Evolutionary conservation across 192 early-diverging fungal genomes (phyloP), one percentile per base, ranked within the genome.

Genomic region (Linnemannia zychae): DNA sequence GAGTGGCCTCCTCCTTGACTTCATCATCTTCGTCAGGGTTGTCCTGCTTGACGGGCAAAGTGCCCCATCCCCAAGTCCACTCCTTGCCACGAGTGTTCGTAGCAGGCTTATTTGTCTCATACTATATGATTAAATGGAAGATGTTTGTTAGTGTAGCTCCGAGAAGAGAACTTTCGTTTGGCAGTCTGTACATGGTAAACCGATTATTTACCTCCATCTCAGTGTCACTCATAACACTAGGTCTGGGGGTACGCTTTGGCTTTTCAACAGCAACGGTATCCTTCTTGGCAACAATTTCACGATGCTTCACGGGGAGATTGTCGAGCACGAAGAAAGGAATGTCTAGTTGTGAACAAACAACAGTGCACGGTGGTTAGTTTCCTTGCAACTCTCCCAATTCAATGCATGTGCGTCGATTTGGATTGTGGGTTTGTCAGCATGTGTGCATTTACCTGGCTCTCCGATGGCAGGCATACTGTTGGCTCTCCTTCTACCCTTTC

Each of bases 51-150:
- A 90, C 90, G 7, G 94, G 95, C 31, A 95, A 71, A 6, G 91
- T 88, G 20, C 95, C 94, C 95, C 95, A 96, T 22, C 89, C 88
- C 95, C 95, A 96, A 17, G 88, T 89, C 94, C 94, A 96, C 36
- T 89, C 92, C 38, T 82, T 81, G 22, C 82, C 72, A 33, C 77
- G 78, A 22, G 67, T 70, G 16, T 67, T 24, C 0, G 79, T 46
- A n/a, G 75, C 79, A 34, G 67, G 70, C 7, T 71, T 31, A 17
- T 75, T 76, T 28, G 74, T 68, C 47, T 85, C 83, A 44, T 85
- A 85, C 83, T 85, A 74, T 44, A 79, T 9, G 60, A 18, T 66
- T 16, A 63, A 3, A 36, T n/a, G 22, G 0, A 34, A 9, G 44
- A 31, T 47, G 31, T 50, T 15, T 7, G 69, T 44, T 22, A 72